Conservation (phyloP, 176 grass and related monocot species). For the Metroxylon sagu region DNA sequence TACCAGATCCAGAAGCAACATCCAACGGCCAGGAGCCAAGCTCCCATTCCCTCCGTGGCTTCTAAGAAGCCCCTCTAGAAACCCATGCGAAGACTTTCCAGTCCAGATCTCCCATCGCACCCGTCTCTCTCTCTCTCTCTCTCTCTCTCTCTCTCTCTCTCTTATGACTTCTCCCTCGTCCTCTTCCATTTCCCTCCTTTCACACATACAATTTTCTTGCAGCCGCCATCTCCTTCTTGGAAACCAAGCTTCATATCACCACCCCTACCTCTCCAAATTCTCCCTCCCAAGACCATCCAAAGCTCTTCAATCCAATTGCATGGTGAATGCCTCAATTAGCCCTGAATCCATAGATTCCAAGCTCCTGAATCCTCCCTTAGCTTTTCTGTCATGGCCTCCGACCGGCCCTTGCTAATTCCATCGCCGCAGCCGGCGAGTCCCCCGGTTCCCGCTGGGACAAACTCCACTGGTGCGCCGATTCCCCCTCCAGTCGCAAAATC, state of each 20-base stretch:
- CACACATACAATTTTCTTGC: not conserved
- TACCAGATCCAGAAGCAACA: no score
- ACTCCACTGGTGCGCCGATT: slow-evolving; percentile 33
- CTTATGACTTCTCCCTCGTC: slow-evolving; percentile 8
- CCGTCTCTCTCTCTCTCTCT: slow-evolving; percentile 11
- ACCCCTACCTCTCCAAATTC: slow-evolving; percentile 4
- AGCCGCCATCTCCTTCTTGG: no score
- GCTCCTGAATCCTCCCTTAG: no score
- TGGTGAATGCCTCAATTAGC: no score
- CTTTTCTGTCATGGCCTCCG: slow-evolving; percentile 14
- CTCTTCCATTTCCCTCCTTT: not conserved
- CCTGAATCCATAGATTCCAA: no score
- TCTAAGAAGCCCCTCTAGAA: no score
- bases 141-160: slow-evolving; percentile 13
- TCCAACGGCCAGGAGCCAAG: no score
- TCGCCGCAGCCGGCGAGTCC: slow-evolving; percentile 12
- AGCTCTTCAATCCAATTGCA: no score
- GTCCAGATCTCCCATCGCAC: no score
- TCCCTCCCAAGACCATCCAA: slow-evolving; percentile 8
- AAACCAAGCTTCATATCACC: no score
- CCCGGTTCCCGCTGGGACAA: not conserved
- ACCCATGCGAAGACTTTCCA: no score
- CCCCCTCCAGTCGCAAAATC: slow-evolving; percentile 42
- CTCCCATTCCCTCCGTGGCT: no score
- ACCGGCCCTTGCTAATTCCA: slow-evolving; percentile 13